Base-by-base conservation (phyloP, 306 rosid genomes). In the Inga laurina region DNA sequence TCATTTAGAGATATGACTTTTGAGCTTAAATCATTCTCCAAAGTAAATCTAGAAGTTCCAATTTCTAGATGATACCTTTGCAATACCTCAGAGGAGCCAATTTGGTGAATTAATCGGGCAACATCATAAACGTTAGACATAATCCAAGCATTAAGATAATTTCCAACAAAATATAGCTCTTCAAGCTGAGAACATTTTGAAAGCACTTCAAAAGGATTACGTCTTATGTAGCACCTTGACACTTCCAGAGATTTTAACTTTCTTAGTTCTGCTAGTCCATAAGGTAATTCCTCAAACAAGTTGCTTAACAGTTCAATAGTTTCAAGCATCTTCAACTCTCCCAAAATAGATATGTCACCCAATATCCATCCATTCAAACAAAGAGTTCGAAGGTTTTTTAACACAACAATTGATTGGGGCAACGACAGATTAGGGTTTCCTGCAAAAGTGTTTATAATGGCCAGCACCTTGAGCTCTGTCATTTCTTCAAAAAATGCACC, bases 1-100 rank as follows among this genome's bases (percentile, higher is more conserved):
- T 2, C 61, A 54, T 13, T 14, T 32, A 79, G 0, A 49, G 22
- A 49, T 14, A 79, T 12, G 16, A 19, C 2, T 51, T 22, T 68
- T 35, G 76, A 21, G 2, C 2, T 32, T 2, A 12, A 8, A 32
- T 62, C 32, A 18, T 37, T 57, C 16, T 8, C 32, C 12, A 46
- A 45, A 18, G 15, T 27, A 10, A 44, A 18, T 2, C 7, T 18
- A 8, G 10, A 30, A 24, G 44, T 18, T 19, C 74, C 74, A 12
- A 54, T 54, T 16, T 44, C 62, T 4, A 78, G 14, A 44, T 46
- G 46, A 46, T 78, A 78, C 62, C 81, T 78, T 32, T 9, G 73
- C 48, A 68, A 9, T 35, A 19, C 14, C 3, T 35, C 16, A 3
- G 73, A 37, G 41, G 0, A 37, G 30, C 7, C 7, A 37, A 37